Evolutionary conservation across 1,139 yeast species (phyloP).

Genomic region (Saccharomyces hybrid): DNA sequence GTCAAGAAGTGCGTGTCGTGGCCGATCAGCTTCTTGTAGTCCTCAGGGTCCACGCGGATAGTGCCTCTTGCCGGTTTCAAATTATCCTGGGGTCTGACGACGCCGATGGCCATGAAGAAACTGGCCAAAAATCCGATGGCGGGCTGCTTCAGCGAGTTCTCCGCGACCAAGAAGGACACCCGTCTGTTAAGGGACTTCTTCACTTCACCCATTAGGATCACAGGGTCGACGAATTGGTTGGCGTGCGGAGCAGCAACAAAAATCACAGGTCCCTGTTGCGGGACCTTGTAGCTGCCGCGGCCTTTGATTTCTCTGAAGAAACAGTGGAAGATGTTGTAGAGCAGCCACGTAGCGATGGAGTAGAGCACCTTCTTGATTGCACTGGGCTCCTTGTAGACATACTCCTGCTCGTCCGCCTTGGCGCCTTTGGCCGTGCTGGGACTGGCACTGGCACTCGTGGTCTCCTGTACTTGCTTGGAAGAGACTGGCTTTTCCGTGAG

Average conservation of each 20-base stretch:
- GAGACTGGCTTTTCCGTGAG: conserved; percentile 1
- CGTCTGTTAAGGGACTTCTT: conserved; percentile 64
- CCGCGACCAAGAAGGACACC: conserved; percentile 82
- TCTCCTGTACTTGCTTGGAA: not conserved
- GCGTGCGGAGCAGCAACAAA: conserved; percentile 98
- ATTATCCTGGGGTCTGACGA: conserved; percentile 84
- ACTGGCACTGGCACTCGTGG: not conserved
- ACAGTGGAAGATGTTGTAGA: conserved; percentile 40
- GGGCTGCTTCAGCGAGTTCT: conserved; percentile 57
- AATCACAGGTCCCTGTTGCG: conserved; percentile 70
- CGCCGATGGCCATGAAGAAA: conserved; percentile 79
- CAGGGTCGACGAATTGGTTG: conserved; percentile 91
- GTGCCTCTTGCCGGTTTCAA: conserved; percentile 54
- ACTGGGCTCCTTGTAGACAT: conserved; percentile 21
- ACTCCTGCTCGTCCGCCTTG: conserved; percentile 2
- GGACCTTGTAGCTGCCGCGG: conserved; percentile 84
- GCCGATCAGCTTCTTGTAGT: conserved; percentile 52
- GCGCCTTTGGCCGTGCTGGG: not conserved
- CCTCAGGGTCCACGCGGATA: conserved; percentile 42
- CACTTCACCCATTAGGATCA: conserved; percentile 76
- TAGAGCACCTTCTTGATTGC: conserved; percentile 39
- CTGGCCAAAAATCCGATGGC: conserved; percentile 73
- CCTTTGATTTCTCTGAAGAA: conserved; percentile 88
- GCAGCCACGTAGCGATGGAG: conserved; percentile 44
- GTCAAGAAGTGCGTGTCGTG: conserved; percentile 57